phyloP scores from a whole-genome alignment of 2,329 filamentous ascomycete genomes.

The Aspergillus terreus region DNA sequence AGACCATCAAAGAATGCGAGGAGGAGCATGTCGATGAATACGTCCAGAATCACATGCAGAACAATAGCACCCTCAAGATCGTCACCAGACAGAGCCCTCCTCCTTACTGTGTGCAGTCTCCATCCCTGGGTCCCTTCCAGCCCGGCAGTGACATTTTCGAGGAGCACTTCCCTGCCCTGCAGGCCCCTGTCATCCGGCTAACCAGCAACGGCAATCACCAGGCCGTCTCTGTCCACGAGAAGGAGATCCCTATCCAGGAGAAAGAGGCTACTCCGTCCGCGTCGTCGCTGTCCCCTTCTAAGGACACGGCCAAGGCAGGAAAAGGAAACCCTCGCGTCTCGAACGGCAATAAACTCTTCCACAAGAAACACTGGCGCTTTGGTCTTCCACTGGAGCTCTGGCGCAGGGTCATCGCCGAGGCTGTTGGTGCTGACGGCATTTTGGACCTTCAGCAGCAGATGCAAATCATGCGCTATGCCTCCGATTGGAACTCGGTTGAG shows the following conservation, averaged over 20 bases:
- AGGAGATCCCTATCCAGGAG: neutral
- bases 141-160: slow-evolving; percentile 14
- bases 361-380: slow-evolving; percentile 21
- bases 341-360: neutral
- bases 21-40: neutral
- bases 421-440: slow-evolving; percentile 21
- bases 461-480: slow-evolving; percentile 28
- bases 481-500: slow-evolving; percentile 27
- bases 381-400: slow-evolving; percentile 26
- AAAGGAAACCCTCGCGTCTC: slow-evolving; percentile 2
- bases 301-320: neutral
- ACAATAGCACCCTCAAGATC: neutral
- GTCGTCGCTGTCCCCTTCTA: neutral
- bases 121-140: slow-evolving; percentile 11
- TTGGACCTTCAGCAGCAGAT: slow-evolving; percentile 26
- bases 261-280: neutral
- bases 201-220: neutral
- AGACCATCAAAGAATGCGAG: neutral
- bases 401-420: slow-evolving; percentile 28
- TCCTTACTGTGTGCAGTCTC: neutral
- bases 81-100: neutral
- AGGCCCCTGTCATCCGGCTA: neutral
- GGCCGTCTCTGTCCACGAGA: neutral
- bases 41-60: neutral
- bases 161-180: slow-evolving; percentile 19